Evolutionary conservation across 2,329 filamentous ascomycete species (phyloP), one percentile per base, ranked within the genome.

Genomic region (Neoascochyta sp.): DNA sequence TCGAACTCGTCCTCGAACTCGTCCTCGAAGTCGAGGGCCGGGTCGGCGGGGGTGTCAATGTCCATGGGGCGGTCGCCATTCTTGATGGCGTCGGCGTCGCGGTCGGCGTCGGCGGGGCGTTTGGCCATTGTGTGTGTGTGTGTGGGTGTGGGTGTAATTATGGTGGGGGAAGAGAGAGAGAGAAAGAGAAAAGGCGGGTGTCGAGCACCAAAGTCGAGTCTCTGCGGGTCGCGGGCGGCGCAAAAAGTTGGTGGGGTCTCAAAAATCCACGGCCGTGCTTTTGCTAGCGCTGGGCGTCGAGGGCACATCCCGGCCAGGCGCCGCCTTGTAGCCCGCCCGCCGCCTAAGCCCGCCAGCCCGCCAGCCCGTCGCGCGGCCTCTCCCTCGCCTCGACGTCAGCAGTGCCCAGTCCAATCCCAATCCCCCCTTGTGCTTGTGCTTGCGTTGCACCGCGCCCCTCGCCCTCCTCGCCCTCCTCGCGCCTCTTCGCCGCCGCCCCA

Each of bases 1-100:
- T 95, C 89, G 49, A 84, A 90, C 58, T 90, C 86, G 54, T 90
- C 86, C 64, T 90, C 86, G 49, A 90, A 95, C 58, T 96, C 90
- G 67, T 95, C 92, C 58, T 95, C 92, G 43, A 93, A 96, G 48
- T 96, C 83, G 42, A 74, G 72, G 39, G 66, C 70, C 33, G 78
- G 74, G 42, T 73, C 66, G 5, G 38, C 34, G n/a, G n/a, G n/a
- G 12, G 46, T 45, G 39, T 44, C 71, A 63, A 59, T 65, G 29
- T 63, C 66, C 43, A 76, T 64, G 38, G 77, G 78, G 17, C 78
- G 69, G 39, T 77, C 74, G 36, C 78, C 78, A 40, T 73, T 72
- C 63, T 81, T 81, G 50, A 81, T 71, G 22, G 75, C 65, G 37
- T 71, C 68, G 24, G 58, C 55, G 41, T 71, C 66, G 29, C 69